Percentiles rank a stretch among this genome's conserved stretches.
These are phyloP conservation scores for Fonsecaea pugnacius DNA, from an alignment of 2,329 filamentous ascomycete genomes.

Conservation along the genomic window DNA sequence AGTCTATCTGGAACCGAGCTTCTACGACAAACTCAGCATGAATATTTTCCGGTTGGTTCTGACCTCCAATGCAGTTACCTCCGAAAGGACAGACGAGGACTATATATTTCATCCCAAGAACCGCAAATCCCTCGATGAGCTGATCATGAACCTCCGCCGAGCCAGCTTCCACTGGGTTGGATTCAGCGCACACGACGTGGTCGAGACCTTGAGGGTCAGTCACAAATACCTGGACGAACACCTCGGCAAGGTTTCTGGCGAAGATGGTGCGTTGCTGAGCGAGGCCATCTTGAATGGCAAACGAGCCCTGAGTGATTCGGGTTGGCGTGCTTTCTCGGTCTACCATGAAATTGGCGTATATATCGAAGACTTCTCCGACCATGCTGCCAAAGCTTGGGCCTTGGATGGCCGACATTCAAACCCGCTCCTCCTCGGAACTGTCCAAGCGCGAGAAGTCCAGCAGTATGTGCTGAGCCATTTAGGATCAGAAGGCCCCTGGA, in stretches of 20 bases:
- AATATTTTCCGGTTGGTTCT: slow-evolving; percentile 86
- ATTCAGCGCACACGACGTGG: slow-evolving; percentile 64
- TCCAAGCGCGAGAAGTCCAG: slow-evolving; percentile 62
- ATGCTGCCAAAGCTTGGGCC: slow-evolving; percentile 68
- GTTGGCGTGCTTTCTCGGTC: slow-evolving; percentile 69
- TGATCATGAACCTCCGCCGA: slow-evolving; percentile 79
- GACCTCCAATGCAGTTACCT: slow-evolving; percentile 84
- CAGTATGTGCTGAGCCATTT: slow-evolving; percentile 54
- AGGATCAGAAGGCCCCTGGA: slow-evolving; percentile 43
- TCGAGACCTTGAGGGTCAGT: slow-evolving; percentile 67
- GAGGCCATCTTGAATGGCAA: slow-evolving; percentile 70
- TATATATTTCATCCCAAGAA: slow-evolving; percentile 87
- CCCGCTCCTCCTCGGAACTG: slow-evolving; percentile 61
- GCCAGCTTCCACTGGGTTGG: slow-evolving; percentile 87
- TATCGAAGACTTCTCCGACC: slow-evolving; percentile 68
- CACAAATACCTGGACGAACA: slow-evolving; percentile 69
- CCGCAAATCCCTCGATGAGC: slow-evolving; percentile 64
- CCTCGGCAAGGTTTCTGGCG: slow-evolving; percentile 60
- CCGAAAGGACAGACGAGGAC: slow-evolving; percentile 78
- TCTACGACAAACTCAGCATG: slow-evolving; percentile 79
- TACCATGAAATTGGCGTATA: slow-evolving; percentile 80
- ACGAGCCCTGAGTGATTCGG: slow-evolving; percentile 60
- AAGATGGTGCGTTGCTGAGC: slow-evolving; percentile 65
- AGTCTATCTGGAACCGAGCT: slow-evolving; percentile 77
- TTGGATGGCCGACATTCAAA: slow-evolving; percentile 56